Percentiles rank a stretch among this genome's conserved stretches.
Evolutionary conservation across 2,329 filamentous ascomycete species (phyloP).

Genomic region (Plenodomus tracheiphilus): DNA sequence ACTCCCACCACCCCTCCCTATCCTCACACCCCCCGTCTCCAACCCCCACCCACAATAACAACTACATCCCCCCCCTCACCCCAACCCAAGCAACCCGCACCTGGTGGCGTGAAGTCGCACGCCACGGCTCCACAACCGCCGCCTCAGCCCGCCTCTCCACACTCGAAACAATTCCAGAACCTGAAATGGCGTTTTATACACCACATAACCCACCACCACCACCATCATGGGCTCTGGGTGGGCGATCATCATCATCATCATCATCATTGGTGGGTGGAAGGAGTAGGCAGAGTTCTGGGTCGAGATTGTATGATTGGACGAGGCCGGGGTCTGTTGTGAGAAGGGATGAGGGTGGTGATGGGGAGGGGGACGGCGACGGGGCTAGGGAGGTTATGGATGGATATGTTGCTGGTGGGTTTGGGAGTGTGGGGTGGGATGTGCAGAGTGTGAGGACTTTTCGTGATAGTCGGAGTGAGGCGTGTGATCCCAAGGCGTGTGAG

Average conservation of each 20-base stretch:
- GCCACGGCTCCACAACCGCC: constrained; percentile 3
- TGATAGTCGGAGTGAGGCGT: background rate
- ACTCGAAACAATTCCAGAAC: constrained; percentile 14
- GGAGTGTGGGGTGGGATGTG: constrained; percentile 1
- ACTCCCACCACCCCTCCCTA: background rate
- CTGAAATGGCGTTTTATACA: background rate
- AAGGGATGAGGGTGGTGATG: too few species aligned
- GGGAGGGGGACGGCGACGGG: too few species aligned
- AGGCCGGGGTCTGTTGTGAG: background rate
- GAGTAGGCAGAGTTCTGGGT: background rate
- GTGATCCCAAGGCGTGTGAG: background rate
- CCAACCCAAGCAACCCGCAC: constrained; percentile 4
- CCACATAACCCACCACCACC: too few species aligned
- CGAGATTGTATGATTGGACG: constrained; percentile 7
- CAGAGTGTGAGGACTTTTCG: too few species aligned
- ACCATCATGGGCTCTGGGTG: background rate
- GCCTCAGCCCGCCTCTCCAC: constrained; percentile 5
- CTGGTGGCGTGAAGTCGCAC: constrained; percentile 10
- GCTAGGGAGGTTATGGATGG: background rate
- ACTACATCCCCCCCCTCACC: background rate
- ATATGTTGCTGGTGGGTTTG: background rate
- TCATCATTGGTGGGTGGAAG: too few species aligned
- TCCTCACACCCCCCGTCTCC: background rate
- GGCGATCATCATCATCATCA: background rate
- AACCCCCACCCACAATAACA: background rate